Evolutionary conservation across 805 yeast genomes (phyloP), one percentile per base, ranked within the genome.

Genomic region (Yamadazyma endophytica): DNA sequence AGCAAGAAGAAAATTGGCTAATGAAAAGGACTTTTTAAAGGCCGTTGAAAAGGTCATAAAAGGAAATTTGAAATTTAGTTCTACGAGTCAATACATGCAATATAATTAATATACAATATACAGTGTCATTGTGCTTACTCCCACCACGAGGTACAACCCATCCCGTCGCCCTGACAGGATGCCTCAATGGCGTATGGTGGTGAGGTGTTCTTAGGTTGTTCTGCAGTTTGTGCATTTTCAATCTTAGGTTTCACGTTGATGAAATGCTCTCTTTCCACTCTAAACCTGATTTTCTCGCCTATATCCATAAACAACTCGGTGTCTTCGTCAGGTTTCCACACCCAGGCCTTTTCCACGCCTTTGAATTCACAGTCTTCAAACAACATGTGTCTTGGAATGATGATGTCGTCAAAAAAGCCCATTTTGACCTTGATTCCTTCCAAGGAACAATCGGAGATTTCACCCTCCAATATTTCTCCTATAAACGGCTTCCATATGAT

Each of bases 101-200:
- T 90, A 90, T 61, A 90, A 90, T 61, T 89, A 71, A 45, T 12
- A 18, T 5, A 31, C 18, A n/a, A 15, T 21, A 24, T 22, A 16
- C n/a, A 21, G 24, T 32, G 32, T 22, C 24, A 24, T 24, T 18
- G 6, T 13, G 14, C 15, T 53, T 51, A 79, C 49, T 84, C 94
- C 98, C 98, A 90, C 98, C 98, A 92, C 34, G 89, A 76, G 24
- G 86, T 79, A 46, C 94, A 77, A 4, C 98, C 98, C 94, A 88
- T 86, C 26, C 98, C 98, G 49, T 88, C 96, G 3, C 87, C 78
- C 54, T 88, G 96, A 55, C 97, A 88, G 42, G 95, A 83, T 12
- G 90, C 97, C 17, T 85, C 58, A 17, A 90, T 60, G 7, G 87
- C 85, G 60, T 87, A 89, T 11, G 96, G 87, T 8, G 96, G 92